Evolutionary conservation across 2,329 filamentous ascomycete genomes (phyloP).

Genomic region (Epichloe baconii): DNA sequence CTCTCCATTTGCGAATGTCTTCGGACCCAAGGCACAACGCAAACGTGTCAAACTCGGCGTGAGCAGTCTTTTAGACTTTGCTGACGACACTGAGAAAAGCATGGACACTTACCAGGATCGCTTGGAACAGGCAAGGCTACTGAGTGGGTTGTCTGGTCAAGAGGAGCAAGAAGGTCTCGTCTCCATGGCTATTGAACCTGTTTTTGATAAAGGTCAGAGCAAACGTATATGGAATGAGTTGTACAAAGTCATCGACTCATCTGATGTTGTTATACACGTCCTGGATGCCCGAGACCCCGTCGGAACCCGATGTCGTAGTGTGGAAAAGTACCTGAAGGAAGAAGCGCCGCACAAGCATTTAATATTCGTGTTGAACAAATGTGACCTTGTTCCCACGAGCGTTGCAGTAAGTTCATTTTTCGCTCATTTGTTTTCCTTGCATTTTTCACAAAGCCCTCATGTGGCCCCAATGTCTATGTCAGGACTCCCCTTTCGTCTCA

Average conservation of each 20-base stretch:
- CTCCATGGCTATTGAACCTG: conserved; percentile 61
- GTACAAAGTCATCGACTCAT: conserved; percentile 89
- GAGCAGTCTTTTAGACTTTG: conserved; percentile 68
- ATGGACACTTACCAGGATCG: conserved; percentile 72
- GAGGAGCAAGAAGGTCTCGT: conserved; percentile 35
- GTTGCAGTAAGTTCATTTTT: conserved; percentile 69
- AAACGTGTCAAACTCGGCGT: conserved; percentile 87
- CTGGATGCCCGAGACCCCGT: conserved; percentile 80
- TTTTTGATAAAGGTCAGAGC: conserved; percentile 89
- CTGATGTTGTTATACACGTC: conserved; percentile 91
- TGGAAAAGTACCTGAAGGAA: conserved; percentile 80
- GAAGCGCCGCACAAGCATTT: conserved; percentile 96
- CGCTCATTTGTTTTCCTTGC: background rate
- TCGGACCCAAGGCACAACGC: conserved; percentile 84
- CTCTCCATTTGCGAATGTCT: conserved; percentile 74
- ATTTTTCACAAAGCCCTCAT: conserved; percentile 11
- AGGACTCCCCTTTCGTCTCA: conserved; percentile 64
- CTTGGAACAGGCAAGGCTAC: conserved; percentile 61
- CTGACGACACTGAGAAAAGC: conserved; percentile 64
- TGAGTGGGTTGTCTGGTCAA: conserved; percentile 56
- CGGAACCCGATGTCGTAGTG: conserved; percentile 68
- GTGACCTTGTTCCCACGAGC: conserved; percentile 77
- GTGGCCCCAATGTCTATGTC: conserved; percentile 57
- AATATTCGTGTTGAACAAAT: conserved; percentile 31
- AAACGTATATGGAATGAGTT: conserved; percentile 97